phyloP scores from a whole-genome alignment of 331 rosid species.

The Acacia concinna region DNA sequence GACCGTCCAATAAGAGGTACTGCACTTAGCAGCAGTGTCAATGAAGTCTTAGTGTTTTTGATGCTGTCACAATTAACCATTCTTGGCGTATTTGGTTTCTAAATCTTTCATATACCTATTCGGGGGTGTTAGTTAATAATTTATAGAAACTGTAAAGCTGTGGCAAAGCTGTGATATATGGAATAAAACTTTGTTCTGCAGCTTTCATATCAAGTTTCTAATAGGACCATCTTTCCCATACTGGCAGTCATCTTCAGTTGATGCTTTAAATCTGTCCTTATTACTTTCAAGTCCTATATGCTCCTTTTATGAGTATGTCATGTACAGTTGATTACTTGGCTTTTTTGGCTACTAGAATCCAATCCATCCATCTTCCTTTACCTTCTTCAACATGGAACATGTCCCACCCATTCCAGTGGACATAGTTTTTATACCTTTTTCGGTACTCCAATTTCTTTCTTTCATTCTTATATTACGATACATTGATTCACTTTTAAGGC shows the following conservation, averaged over 20 bases:
- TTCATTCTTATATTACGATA: constrained; percentile 11
- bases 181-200: constrained; percentile 15
- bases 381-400: constrained; percentile 15
- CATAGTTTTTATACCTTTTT: constrained; percentile 26
- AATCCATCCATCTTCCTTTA: not conserved
- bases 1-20: not conserved
- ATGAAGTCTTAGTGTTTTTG: not conserved
- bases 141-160: not conserved
- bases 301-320: not conserved
- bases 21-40: constrained; percentile 8
- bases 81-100: constrained; percentile 5
- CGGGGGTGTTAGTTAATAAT: not conserved
- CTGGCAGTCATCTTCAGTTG: constrained; percentile 26
- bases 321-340: constrained; percentile 6
- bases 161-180: constrained; percentile 10
- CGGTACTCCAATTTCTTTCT: constrained; percentile 44
- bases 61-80: constrained; percentile 12
- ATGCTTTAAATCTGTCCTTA: constrained; percentile 35
- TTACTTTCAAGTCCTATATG: not conserved
- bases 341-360: constrained; percentile 13
- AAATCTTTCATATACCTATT: constrained; percentile 24
- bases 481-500: constrained; percentile 29
- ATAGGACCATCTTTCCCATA: constrained; percentile 30
- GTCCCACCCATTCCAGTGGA: constrained; percentile 30
- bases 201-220: constrained; percentile 30